Evolutionary conservation across 805 yeast genomes (phyloP), one percentile per base, ranked within the genome.

Genomic region (Peterozyma xylosa): DNA sequence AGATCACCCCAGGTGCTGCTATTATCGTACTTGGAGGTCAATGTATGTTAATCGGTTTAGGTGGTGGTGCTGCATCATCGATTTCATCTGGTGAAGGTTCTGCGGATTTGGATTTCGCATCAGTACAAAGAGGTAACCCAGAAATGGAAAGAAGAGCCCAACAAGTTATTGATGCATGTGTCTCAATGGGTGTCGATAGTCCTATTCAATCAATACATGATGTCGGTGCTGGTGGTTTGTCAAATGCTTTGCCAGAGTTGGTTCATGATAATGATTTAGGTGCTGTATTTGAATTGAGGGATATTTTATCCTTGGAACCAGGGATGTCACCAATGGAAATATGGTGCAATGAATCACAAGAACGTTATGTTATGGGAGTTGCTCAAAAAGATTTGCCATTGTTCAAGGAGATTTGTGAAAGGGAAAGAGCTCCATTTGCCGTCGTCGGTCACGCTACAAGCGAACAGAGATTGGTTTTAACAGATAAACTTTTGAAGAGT

Each of bases 311-410:
- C 33, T 75, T 89, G 51, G 99, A 93, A 64, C 95, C 96, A 40
- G 95, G 97, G 46, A 88, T 93, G 97, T 91, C 98, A 5, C 98
- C 99, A 45, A 87, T 93, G 96, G 99, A 93, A 70, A 88, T 93
- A 51, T 93, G 99, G 99, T 93, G 99, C 77, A 91, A 95, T 57
- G 99, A 93, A 68, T 93, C 98, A 2, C 99, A 93, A 69, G 99
- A 93, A 66, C 82, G 99, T 64, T 93, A 90, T 56, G 99, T 93
- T 18, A 66, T 93, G 55, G 98, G 96, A 52, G 95, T 93, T 49
- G 75, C 88, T 13, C 86, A 86, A 43, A 80, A 78, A 48, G 86
- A 89, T 59, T 66, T 91, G 47, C 76, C 76, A 6, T 53, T 70
- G 17, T 93, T 93, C 67, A 76, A 78, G 57, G 76, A 73, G 44